Conservation (phyloP, 768 basidiomycete genomes). For the Megacollybia marginata region DNA sequence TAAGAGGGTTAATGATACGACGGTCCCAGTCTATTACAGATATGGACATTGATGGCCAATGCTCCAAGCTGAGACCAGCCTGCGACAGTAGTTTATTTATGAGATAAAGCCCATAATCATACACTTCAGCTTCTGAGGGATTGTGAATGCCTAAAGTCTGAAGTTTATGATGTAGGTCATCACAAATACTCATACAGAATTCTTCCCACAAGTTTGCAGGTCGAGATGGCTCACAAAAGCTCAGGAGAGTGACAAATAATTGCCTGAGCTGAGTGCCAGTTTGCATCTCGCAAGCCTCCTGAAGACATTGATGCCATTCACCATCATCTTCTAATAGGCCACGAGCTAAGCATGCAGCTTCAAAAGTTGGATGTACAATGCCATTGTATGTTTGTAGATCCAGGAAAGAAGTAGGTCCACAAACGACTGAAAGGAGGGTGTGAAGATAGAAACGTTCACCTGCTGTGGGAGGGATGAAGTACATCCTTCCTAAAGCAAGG, state of each 20-base stretch:
- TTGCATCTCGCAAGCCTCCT: conserved; percentile 30
- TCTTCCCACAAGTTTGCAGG: conserved; percentile 25
- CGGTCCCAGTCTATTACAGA: conserved; percentile 10
- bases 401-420: conserved; percentile 20
- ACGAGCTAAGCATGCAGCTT: not conserved
- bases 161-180: conserved; percentile 27
- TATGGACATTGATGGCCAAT: conserved; percentile 11
- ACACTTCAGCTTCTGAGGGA: conserved; percentile 21
- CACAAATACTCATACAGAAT: conserved; percentile 28
- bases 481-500: conserved; percentile 23
- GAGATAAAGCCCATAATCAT: conserved; percentile 35
- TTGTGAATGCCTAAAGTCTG: conserved; percentile 1
- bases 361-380: conserved; percentile 19
- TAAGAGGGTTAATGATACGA: conserved; percentile 10
- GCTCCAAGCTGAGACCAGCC: conserved; percentile 10
- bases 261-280: conserved; percentile 25
- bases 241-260: conserved; percentile 35
- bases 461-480: conserved; percentile 3
- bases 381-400: conserved; percentile 19
- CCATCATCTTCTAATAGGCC: not conserved
- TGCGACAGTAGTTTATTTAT: conserved; percentile 22
- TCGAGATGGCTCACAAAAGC: conserved; percentile 21
- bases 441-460: conserved; percentile 32
- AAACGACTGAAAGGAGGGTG: no score
- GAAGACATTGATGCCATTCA: conserved; percentile 20